A percentile compares a stretch with the other conserved stretches of the same genome.
Evolutionary conservation across 169 alveolate species (phyloP).

Genomic region (Cryptosporidium xiaoi): DNA sequence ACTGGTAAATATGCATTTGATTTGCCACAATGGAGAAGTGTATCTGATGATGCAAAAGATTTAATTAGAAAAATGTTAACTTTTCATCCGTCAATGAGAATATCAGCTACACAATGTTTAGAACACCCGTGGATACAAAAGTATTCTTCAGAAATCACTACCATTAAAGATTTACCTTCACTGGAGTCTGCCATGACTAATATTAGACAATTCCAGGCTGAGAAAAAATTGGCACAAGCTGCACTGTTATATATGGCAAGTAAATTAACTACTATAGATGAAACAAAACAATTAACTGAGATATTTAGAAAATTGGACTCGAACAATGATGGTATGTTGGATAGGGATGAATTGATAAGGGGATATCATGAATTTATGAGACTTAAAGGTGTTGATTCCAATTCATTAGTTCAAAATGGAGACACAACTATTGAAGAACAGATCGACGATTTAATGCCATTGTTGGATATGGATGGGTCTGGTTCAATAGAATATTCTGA

Average conservation of each 20-base stretch:
- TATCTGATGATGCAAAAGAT: slow-evolving; percentile 89
- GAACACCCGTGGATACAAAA: slow-evolving; percentile 91
- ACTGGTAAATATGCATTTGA: slow-evolving; percentile 84
- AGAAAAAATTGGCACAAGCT: slow-evolving; percentile 91
- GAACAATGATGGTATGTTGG: slow-evolving; percentile 90
- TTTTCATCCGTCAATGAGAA: slow-evolving; percentile 87
- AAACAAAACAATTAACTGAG: slow-evolving; percentile 88
- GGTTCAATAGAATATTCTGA: slow-evolving; percentile 92
- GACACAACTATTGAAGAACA: slow-evolving; percentile 85
- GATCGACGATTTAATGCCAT: slow-evolving; percentile 86
- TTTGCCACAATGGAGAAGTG: slow-evolving; percentile 83
- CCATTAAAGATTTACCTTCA: slow-evolving; percentile 72
- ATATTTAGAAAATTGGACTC: slow-evolving; percentile 91
- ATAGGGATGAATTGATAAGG: slow-evolving; percentile 85
- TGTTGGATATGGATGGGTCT: slow-evolving; percentile 88
- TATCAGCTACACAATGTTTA: slow-evolving; percentile 87
- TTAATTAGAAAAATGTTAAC: slow-evolving; percentile 86
- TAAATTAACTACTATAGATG: slow-evolving; percentile 89
- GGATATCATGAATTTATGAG: slow-evolving; percentile 86
- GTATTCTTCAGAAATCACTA: slow-evolving; percentile 75
- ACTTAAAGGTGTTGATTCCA: slow-evolving; percentile 85
- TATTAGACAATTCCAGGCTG: slow-evolving; percentile 86
- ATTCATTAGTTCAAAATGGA: slow-evolving; percentile 77
- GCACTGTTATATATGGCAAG: slow-evolving; percentile 91
- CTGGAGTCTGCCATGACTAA: slow-evolving; percentile 80